Percentiles rank a stretch among this genome's conserved stretches.
Conservation (phyloP, 345 rosid species). For the Corymbia maculata region DNA sequence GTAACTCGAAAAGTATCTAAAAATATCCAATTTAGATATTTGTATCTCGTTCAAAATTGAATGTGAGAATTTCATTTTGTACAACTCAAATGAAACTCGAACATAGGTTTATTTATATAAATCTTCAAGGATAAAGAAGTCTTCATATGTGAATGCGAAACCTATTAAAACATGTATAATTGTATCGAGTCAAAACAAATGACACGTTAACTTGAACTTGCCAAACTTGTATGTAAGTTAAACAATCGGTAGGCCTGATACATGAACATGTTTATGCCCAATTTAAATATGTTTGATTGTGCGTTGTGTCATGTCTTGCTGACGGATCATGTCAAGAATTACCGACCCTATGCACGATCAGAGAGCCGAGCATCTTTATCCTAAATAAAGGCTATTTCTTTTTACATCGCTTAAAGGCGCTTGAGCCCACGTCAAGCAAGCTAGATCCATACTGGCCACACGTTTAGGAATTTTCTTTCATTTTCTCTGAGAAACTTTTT, state of each 20-base stretch:
- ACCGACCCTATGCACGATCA: not conserved
- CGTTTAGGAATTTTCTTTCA: not conserved
- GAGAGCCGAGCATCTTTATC: not conserved
- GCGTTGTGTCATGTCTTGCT: not conserved
- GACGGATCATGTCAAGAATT: not conserved
- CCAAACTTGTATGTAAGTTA: not conserved
- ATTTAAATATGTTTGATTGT: not conserved
- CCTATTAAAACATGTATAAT: not conserved
- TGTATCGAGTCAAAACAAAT: not conserved
- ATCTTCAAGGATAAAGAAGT: not conserved
- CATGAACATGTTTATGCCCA: not conserved
- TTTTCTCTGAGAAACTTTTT: not conserved
- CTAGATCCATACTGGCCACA: not conserved
- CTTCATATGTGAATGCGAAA: not conserved
- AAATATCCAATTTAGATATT: not conserved
- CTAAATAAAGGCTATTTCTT: not conserved
- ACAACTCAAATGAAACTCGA: not conserved
- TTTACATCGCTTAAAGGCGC: not conserved
- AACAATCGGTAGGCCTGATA: not conserved
- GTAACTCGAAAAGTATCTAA: not conserved
- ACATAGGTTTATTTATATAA: not conserved
- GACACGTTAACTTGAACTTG: not conserved
- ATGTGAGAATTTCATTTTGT: not conserved
- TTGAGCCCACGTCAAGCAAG: not conserved
- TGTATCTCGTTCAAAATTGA: not conserved